Evolutionary conservation across 2,329 filamentous ascomycete genomes (phyloP).

Genomic region (Alternaria arborescens): DNA sequence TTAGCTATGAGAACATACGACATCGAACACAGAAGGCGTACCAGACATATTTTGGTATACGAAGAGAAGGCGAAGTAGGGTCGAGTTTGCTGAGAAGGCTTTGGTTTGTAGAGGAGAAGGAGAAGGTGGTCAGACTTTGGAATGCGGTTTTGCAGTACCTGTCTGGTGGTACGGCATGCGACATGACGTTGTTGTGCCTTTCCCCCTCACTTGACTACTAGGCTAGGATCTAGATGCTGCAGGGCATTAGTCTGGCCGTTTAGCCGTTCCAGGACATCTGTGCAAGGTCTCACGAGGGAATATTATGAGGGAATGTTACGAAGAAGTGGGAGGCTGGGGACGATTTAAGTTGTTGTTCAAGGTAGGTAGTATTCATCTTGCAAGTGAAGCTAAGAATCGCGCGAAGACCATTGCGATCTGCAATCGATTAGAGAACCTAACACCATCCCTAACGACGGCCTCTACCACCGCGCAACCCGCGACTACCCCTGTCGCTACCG

Average conservation of each 20-base stretch:
- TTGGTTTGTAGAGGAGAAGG: neutral
- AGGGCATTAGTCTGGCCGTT: neutral
- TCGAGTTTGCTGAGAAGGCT: neutral
- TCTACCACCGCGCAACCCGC: neutral
- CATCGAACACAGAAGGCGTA: neutral
- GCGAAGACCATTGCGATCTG: neutral
- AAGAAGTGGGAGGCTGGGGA: neutral
- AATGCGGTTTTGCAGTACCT: neutral
- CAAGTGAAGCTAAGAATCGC: neutral
- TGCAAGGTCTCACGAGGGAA: neutral
- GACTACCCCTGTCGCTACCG: neutral
- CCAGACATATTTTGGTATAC: neutral
- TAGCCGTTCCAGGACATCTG: neutral
- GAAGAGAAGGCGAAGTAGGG: neutral
- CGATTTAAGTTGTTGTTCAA: neutral
- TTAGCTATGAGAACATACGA: neutral
- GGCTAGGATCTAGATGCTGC: neutral
- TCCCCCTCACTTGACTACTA: neutral
- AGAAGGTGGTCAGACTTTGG: neutral
- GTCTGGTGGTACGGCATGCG: neutral
- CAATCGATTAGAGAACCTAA: neutral
- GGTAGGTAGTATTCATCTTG: neutral
- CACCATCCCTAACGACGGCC: neutral
- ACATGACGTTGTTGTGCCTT: constrained; percentile 3
- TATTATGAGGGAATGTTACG: neutral